Base-by-base conservation (phyloP, 2,329 filamentous ascomycete species). In the Fusarium bactridioides region DNA sequence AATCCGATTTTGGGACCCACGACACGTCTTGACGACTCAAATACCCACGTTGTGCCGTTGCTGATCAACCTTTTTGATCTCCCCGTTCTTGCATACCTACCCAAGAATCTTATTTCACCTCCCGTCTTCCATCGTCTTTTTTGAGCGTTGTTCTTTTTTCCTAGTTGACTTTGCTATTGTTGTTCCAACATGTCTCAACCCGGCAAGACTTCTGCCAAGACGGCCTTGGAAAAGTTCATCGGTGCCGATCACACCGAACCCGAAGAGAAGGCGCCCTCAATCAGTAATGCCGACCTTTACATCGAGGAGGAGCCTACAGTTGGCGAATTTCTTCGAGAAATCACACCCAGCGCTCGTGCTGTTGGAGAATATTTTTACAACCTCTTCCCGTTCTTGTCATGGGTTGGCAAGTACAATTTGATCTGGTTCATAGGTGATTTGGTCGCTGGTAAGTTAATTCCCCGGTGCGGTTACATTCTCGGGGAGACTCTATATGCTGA, bases 371-470 rank as follows among this genome's bases (percentile, higher is more conserved):
- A 86, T 67, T 40, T 85, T 56, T 79, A 77, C 64, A 80, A 79
- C 67, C 76, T 87, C 23, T 87, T 87, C 68, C 86, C 86, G 5
- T 87, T 86, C 74, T 74, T 83, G 64, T 80, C 79, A 19, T 87
- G 86, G 86, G 85, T 87, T 60, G 82, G 82, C 70, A 86, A 85
- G 59, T 87, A 87, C 76, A 87, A 87, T 68, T 68, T 79, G 60
- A 79, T 80, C 18, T 87, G 85, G 85, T 78, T 86, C 35, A 59
- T 84, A 31, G 85, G 85, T 67, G 85, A 87, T 63, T 67, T 84
- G 35, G 82, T 86, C 69, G 84, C 83, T 67, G 84, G 85, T 79
- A 75, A 74, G 80, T 73, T 70, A 45, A 38, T 41, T 56, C 29
- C 47, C 58, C 27, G 55, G 29, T 18, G 10, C 21, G 8, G 29